Base-by-base conservation (phyloP, 495 filamentous ascomycete species). In the Podospora anserina region DNA sequence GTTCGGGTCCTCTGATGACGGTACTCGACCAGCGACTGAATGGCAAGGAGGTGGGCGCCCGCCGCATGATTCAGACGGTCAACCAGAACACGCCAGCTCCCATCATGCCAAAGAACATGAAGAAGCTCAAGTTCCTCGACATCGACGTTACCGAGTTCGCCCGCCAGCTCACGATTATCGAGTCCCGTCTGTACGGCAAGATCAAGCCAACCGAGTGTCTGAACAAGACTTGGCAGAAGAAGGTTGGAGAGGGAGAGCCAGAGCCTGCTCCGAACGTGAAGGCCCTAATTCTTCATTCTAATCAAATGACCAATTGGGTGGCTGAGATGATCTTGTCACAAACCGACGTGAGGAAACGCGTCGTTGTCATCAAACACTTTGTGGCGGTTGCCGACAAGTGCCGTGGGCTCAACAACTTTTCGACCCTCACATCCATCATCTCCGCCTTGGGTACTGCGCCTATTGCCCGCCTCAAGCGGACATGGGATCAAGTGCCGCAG, bases 241-340 rank as follows among this genome's bases (percentile, higher is more conserved):
- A 96, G 81, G 84, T 97, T 63, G 83, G 78, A 18, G 87, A 92
- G 20, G 90, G 88, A 61, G 94, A 96, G 69, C 87, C 90, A 0
- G 95, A 98, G 75, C 94, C 94, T 11, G 93, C 96, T 30, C 84
- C 92, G 2, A 98, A 99, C 76, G 93, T 99, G 69, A 97, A 97
- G 77, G 90, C 93, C 13, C 83, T 99, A 68, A 99, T 99, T 79
- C 84, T 98, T 57, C 95, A 99, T 77, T 97, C 96, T 0, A 99
- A 99, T 71, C 94, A 97, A 78, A 87, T 98, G 78, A 98, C 95
- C 20, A 99, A 98, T 78, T 98, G 96, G 96, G 95, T 99, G 65
- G 95, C 95, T n/a, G 94, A 99, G 78, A 98, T 98, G 95, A 98
- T 99, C 72, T 82, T 99, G 73, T 92, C 88, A 3, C 96, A 99